phyloP scores from a whole-genome alignment of 768 basidiomycete species.

The Hebeloma cylindrosporum region DNA sequence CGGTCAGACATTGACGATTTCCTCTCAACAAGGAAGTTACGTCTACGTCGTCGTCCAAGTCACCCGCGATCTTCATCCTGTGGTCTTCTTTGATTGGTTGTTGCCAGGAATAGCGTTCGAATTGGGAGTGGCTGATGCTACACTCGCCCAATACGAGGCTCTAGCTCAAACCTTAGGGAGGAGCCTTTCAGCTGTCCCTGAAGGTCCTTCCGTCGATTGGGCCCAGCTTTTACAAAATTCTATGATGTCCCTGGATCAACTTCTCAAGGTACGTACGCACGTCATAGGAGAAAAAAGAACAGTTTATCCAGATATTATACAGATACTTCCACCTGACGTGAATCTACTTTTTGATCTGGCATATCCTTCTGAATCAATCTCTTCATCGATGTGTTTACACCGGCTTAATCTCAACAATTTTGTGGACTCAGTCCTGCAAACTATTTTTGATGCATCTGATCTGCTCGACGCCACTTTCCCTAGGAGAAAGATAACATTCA shows the following conservation, averaged over 20 bases:
- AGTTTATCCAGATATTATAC: slow-evolving; percentile 8
- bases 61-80: slow-evolving; percentile 88
- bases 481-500: slow-evolving; percentile 85
- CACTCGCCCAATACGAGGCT: slow-evolving; percentile 72
- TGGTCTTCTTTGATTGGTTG: slow-evolving; percentile 74
- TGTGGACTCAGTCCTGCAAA: slow-evolving; percentile 82
- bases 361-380: slow-evolving; percentile 59
- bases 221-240: slow-evolving; percentile 42
- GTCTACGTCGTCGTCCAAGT: slow-evolving; percentile 87
- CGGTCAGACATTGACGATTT: slow-evolving; percentile 71
- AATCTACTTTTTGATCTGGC: slow-evolving; percentile 85
- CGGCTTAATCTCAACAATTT: slow-evolving; percentile 74
- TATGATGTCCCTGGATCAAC: slow-evolving; percentile 74
- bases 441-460: slow-evolving; percentile 70
- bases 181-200: slow-evolving; percentile 19
- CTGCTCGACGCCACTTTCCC: slow-evolving; percentile 48
- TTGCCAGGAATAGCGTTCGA: slow-evolving; percentile 75
- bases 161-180: slow-evolving; percentile 57
- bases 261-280: slow-evolving; percentile 61
- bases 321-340: slow-evolving; percentile 61
- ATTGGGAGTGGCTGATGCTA: slow-evolving; percentile 82
- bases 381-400: slow-evolving; percentile 39
- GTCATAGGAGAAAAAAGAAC: neutral
- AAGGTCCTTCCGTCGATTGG: slow-evolving; percentile 39
- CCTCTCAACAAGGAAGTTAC: slow-evolving; percentile 89